Evolutionary conservation across 352 stramenopile genomes (phyloP).

Genomic region (Globisporangium recalcitrans): DNA sequence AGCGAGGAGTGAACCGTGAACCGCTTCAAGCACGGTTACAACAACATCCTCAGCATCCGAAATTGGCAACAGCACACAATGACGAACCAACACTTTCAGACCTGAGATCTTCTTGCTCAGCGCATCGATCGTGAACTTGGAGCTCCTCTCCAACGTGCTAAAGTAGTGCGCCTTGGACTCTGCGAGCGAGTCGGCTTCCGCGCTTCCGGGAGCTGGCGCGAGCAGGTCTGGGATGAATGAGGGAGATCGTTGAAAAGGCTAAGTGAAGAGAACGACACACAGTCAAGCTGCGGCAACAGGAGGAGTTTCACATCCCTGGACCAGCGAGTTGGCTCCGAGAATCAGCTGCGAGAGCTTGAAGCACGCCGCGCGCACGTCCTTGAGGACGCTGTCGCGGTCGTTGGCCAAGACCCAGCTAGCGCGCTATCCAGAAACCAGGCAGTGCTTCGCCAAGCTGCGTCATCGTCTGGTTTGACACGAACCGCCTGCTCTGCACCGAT

Average conservation of each 20-base stretch:
- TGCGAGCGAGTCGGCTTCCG: conserved; percentile 52
- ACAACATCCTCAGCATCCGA: no score
- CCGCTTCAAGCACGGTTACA: not conserved
- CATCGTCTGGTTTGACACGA: conserved; percentile 61
- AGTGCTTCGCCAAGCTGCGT: conserved; percentile 94
- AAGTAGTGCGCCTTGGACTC: conserved; percentile 86
- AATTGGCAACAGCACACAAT: no score
- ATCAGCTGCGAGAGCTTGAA: conserved; percentile 92
- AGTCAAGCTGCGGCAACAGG: no score
- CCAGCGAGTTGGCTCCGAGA: conserved; percentile 88
- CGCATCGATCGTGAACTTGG: conserved; percentile 69
- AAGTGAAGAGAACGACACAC: no score
- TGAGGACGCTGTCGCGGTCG: conserved; percentile 75
- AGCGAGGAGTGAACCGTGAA: not conserved
- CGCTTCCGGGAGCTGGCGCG: conserved; percentile 49
- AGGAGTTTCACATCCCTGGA: conserved; percentile 21
- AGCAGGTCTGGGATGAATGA: conserved; percentile 72
- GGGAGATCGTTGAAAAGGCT: not conserved
- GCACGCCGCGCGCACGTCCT: conserved; percentile 85
- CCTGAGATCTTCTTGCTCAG: conserved; percentile 78
- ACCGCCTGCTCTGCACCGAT: conserved; percentile 52
- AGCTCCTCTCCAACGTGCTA: conserved; percentile 80
- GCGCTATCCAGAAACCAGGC: conserved; percentile 93
- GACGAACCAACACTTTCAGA: conserved; percentile 81
- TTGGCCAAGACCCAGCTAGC: conserved; percentile 95